Base-by-base conservation (phyloP, 257 asterid species). In the Marsdenia floribunda region DNA sequence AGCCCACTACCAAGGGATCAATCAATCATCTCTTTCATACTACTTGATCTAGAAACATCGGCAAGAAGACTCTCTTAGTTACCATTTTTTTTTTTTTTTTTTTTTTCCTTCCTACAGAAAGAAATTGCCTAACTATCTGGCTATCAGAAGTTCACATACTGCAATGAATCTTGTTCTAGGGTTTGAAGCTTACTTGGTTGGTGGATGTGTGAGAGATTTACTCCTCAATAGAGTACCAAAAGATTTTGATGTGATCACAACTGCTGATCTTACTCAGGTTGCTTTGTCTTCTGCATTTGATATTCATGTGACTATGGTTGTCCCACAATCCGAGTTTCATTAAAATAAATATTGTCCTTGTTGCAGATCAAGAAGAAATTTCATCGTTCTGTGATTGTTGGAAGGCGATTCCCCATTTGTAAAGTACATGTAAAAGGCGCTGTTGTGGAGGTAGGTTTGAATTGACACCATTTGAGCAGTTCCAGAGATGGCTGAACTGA, bases 161-260 rank as follows among this genome's bases (percentile, higher is more conserved):
- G 6, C 26, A 33, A 11, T 78, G 55, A 66, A 16, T 24, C 40
- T 22, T 46, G 66, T 58, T 29, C 5, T 87, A 94, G 99, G 99
- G 65, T 90, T 79, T 74, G 88, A 90, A 73, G 89, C 99, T 77
- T 94, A 89, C 89, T 86, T 94, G 80, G 99, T 94, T 82, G 99
- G 99, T 77, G 99, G 99, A 72, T 94, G 97, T 80, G 96, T 94
- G 68, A 90, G 97, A 85, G 99, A 94, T 85, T 83, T 94, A 71
- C 82, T 94, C 82, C 95, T 94, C 79, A 83, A 88, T 66, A 89
- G 77, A 85, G 81, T 88, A 77, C 97, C 99, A 50, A 94, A 94
- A 83, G 97, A 94, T 87, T 94, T 87, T 75, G 99, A 94, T 82
- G 88, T 91, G 47, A 84, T 94, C 82, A 94, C 97, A 14, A 86